phyloP scores from a whole-genome alignment of 176 grass and related monocot species.

The Cenchrus purpureus region DNA sequence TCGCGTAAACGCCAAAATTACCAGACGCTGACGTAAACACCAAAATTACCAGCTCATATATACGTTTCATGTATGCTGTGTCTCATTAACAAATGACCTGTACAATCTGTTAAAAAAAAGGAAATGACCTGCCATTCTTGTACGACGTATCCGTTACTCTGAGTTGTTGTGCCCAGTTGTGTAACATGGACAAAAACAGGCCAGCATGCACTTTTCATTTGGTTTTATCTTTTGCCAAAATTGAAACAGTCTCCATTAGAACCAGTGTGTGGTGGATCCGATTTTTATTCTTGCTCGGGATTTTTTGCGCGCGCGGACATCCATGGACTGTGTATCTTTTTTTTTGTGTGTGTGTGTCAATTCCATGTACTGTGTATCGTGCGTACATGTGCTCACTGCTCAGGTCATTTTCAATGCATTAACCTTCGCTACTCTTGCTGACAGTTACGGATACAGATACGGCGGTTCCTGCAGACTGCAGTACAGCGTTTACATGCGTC shows the following conservation, averaged over 20 bases:
- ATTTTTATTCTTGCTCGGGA: background rate
- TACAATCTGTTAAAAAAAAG: background rate
- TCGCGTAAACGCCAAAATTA: too few species aligned
- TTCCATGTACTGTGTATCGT: background rate
- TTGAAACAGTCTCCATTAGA: constrained; percentile 15
- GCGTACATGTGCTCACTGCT: background rate
- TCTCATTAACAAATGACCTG: background rate
- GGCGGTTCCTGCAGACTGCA: background rate
- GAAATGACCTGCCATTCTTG: background rate
- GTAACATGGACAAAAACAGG: background rate
- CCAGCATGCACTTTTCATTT: background rate
- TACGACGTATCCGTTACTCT: constrained; percentile 8
- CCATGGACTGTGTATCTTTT: too few species aligned
- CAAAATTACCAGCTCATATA: background rate
- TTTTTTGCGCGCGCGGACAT: background rate
- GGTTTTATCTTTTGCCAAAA: background rate
- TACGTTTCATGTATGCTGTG: background rate
- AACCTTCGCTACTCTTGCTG: constrained; percentile 3
- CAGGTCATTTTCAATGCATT: constrained; percentile 21
- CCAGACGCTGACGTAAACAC: too few species aligned
- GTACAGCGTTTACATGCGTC: background rate
- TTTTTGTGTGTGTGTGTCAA: too few species aligned
- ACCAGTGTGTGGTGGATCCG: background rate
- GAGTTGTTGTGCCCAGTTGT: constrained; percentile 15
- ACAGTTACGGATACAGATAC: background rate